Conservation (phyloP, 106 monocot species). For the Gastrodia elata region DNA sequence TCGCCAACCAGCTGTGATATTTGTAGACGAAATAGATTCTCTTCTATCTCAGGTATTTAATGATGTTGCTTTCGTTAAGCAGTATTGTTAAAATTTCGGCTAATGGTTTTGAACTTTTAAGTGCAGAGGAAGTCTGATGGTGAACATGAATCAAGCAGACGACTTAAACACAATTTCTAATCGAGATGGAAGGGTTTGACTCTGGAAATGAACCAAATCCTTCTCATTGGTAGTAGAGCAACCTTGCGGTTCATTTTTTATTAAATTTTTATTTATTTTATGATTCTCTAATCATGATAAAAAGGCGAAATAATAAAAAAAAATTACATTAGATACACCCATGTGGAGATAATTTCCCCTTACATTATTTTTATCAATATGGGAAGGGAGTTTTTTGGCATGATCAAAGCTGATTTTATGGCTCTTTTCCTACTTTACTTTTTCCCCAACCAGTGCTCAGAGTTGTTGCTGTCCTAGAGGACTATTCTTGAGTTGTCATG, state of each 20-base stretch:
- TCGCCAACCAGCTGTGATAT: conserved; percentile 95
- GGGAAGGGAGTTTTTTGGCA: not conserved
- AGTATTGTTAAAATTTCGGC: not conserved
- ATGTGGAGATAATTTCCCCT: not conserved
- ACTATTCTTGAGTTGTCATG: too few species aligned
- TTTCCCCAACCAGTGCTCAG: too few species aligned
- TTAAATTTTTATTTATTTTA: not conserved
- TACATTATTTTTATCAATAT: not conserved
- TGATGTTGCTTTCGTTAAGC: not conserved
- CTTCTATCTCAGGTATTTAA: conserved; percentile 78
- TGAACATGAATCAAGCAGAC: conserved; percentile 97
- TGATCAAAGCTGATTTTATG: not conserved
- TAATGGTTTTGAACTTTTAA: not conserved
- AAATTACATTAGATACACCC: not conserved
- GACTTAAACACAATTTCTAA: conserved; percentile 91
- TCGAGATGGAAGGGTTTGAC: conserved; percentile 99
- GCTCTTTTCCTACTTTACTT: too few species aligned
- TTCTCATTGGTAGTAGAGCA: conserved; percentile 62
- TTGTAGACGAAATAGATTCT: conserved; percentile 97
- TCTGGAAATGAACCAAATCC: conserved; percentile 83
- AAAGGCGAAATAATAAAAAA: not conserved
- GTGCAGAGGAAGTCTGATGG: conserved; percentile 92
- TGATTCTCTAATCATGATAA: not conserved
- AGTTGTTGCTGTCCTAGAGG: too few species aligned
- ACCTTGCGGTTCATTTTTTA: not conserved